These are phyloP conservation scores for Hemileia vastatrix DNA, from an alignment of 1,284 basidiomycete genomes.

Conservation along the genomic window DNA sequence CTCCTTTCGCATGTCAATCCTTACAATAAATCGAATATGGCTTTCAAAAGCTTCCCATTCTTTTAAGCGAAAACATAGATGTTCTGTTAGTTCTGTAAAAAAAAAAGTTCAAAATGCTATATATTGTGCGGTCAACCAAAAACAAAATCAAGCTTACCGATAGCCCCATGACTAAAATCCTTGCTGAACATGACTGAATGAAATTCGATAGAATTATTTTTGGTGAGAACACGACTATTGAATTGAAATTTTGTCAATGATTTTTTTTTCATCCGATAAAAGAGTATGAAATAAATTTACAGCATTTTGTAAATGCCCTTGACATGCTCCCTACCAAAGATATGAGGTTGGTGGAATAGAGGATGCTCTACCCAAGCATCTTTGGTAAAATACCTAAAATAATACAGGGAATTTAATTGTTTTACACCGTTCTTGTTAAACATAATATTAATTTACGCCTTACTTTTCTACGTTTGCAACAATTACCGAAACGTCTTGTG, in stretches of 20 bases:
- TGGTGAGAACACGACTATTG: background rate
- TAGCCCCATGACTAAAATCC: slow-evolving; percentile 9
- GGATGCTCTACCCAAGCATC: slow-evolving; percentile 10
- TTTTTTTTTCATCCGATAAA: too few relatives aligned
- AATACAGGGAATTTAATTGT: background rate
- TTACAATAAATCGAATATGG: background rate
- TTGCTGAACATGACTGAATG: slow-evolving; percentile 20
- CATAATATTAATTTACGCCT: background rate
- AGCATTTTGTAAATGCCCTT: slow-evolving; percentile 9
- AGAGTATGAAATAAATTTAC: background rate
- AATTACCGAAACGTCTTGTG: slow-evolving; percentile 5
- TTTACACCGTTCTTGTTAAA: background rate
- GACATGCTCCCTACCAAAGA: background rate
- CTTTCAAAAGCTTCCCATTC: too few relatives aligned
- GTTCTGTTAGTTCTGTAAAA: slow-evolving; percentile 4
- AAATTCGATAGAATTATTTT: slow-evolving; percentile 11
- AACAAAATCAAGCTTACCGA: background rate
- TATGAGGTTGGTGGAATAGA: slow-evolving; percentile 6
- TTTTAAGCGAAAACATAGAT: background rate
- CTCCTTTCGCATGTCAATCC: background rate
- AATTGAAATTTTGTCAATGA: too few relatives aligned
- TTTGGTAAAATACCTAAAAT: slow-evolving; percentile 11
- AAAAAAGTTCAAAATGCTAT: background rate
- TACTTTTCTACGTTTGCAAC: slow-evolving; percentile 12
- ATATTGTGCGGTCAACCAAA: background rate